Evolutionary conservation across 2,329 filamentous ascomycete genomes (phyloP), one percentile per base, ranked within the genome.

Genomic region (Fusarium sp.): DNA sequence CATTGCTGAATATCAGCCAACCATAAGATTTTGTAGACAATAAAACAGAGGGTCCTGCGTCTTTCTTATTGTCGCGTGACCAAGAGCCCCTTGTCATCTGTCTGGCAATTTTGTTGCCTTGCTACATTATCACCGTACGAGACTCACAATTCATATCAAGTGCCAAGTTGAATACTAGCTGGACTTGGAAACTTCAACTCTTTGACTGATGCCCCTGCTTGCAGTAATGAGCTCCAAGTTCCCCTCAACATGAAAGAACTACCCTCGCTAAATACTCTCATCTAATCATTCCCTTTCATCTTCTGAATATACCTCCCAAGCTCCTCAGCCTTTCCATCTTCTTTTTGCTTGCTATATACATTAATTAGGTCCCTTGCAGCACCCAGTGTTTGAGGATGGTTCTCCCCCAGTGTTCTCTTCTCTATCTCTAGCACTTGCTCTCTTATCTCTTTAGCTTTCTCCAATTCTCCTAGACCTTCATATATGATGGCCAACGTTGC

Each of bases 281-380:
- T n/a, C n/a, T n/a, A n/a, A n/a, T n/a, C n/a, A n/a, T n/a, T 18
- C 16, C 2, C 5, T 33, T 12, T 7, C 1, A 35, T n/a, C 30
- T n/a, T 5, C 10, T 11, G 3, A 16, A 7, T 10, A 18, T 22
- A 45, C 2, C 20, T n/a, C 8, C 5, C 15, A 1, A 55, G 20
- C 5, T 55, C 15, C n/a, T 20, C 15, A 10, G n/a, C 36, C 30
- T 35, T 55, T 13, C 31, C 8, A 35, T 12, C 1, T n/a, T 60
- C 1, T 0, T 14, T 20, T 42, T 28, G 28, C 1, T n/a, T 35
- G 36, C 16, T 10, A 7, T 60, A 60, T n/a, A 30, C 2, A 1
- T 0, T 0, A 0, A 47, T 12, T 1, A 57, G 6, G 0, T 0
- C 0, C 22, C 0, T 3, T 18, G 14, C 6, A 4, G 3, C 14